Percentiles rank a stretch among this genome's conserved stretches.
Evolutionary conservation across 345 rosid genomes (phyloP).

Genomic region (Aegle marmelos): DNA sequence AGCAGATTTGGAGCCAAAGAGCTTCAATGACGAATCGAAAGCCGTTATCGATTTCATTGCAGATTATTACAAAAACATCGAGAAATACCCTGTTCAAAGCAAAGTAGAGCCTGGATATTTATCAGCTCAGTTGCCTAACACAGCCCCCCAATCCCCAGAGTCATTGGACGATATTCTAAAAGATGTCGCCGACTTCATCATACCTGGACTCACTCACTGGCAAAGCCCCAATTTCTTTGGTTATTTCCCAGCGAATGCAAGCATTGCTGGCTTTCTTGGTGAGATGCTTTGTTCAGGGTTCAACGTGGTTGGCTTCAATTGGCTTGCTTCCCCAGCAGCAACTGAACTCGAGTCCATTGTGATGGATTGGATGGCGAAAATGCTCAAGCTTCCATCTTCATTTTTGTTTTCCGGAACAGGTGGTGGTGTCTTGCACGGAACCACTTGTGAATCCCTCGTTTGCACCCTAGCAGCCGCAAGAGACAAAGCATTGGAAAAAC

Average conservation of each 20-base stretch:
- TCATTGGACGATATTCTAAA: conserved; percentile 18
- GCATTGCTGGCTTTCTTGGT: conserved; percentile 28
- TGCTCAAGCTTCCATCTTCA: conserved; percentile 28
- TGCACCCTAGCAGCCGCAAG: conserved; percentile 34
- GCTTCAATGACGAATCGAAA: conserved; percentile 9
- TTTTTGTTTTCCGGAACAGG: conserved; percentile 36
- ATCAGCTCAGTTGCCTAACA: neutral
- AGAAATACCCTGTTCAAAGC: conserved; percentile 30
- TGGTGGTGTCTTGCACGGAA: conserved; percentile 34
- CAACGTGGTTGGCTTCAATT: conserved; percentile 29
- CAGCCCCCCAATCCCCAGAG: conserved; percentile 18
- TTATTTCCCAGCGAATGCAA: conserved; percentile 20
- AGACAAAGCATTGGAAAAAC: conserved; percentile 10
- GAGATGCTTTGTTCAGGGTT: conserved; percentile 30
- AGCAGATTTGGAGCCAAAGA: neutral
- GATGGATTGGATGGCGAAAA: conserved; percentile 34
- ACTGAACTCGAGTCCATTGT: no score
- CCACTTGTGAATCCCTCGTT: conserved; percentile 27
- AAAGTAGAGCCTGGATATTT: conserved; percentile 27
- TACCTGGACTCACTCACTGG: conserved; percentile 35
- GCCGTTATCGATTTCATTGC: conserved; percentile 21
- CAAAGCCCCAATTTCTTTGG: conserved; percentile 32
- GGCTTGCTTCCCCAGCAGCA: conserved; percentile 39
- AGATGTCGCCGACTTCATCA: conserved; percentile 15
- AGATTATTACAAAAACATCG: conserved; percentile 21